These are phyloP conservation scores for Polytrichum commune DNA, from an alignment of 225 moss, liverwort and hornwort species.

Conservation along the genomic window DNA sequence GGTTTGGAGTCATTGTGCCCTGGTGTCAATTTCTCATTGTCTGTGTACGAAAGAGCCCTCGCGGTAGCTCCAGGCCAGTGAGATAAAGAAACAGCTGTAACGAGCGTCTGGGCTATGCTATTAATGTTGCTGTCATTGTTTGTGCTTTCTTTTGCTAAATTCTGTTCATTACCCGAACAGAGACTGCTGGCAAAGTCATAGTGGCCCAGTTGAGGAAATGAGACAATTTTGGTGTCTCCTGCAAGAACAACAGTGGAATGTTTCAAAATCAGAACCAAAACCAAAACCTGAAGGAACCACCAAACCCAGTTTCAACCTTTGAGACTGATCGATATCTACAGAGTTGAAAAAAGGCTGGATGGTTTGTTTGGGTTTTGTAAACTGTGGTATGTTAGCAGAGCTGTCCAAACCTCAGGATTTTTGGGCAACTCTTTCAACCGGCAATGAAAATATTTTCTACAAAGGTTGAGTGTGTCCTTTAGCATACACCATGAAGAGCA, in stretches of 20 bases:
- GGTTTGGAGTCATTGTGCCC: slow-evolving; percentile 49
- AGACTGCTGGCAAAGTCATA: slow-evolving; percentile 51
- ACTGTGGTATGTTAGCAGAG: too few relatives aligned
- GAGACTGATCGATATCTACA: too few relatives aligned
- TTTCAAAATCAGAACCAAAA: too few relatives aligned
- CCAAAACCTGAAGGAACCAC: too few relatives aligned
- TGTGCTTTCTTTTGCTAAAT: neutral
- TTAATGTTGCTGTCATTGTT: slow-evolving; percentile 2
- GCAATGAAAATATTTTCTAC: too few relatives aligned
- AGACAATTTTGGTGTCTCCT: slow-evolving; percentile 40
- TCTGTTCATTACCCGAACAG: slow-evolving; percentile 23
- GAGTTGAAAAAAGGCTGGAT: too few relatives aligned
- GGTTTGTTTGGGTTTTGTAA: too few relatives aligned
- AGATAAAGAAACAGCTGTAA: neutral
- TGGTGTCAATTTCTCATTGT: slow-evolving; percentile 50
- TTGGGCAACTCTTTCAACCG: too few relatives aligned
- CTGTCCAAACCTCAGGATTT: too few relatives aligned
- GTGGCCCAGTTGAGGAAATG: slow-evolving; percentile 36
- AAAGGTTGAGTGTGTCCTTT: too few relatives aligned
- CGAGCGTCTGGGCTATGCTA: neutral
- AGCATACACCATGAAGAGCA: too few relatives aligned
- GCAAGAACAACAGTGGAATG: neutral
- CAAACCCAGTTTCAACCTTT: too few relatives aligned
- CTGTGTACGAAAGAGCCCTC: slow-evolving; percentile 45
- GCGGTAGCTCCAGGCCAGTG: slow-evolving; percentile 26